A percentile compares a stretch with the other conserved stretches of the same genome.
These are phyloP conservation scores for Litsea cubeba DNA, from an alignment of 164 flowering plant genomes.

Conservation along the genomic window DNA sequence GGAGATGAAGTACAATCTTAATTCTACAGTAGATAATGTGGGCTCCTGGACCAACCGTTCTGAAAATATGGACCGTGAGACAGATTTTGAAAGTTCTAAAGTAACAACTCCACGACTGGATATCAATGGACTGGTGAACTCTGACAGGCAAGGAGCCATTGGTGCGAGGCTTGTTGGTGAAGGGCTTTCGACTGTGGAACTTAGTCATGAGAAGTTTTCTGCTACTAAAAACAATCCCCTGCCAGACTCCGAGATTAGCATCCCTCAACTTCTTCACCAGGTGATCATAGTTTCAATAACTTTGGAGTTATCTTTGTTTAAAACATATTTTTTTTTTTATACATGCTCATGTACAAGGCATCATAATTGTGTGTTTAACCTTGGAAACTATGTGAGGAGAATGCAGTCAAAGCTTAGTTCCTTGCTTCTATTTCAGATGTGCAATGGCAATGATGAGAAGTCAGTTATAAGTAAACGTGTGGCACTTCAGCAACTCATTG, in stretches of 20 bases:
- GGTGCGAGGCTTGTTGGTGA: slow-evolving; percentile 34
- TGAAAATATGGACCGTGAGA: slow-evolving; percentile 37
- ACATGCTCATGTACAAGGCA: neutral
- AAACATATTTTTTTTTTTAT: no score
- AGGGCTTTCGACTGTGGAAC: slow-evolving; percentile 24
- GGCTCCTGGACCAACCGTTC: slow-evolving; percentile 28
- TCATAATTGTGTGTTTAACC: neutral
- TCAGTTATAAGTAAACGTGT: slow-evolving; percentile 47
- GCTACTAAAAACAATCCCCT: slow-evolving; percentile 32
- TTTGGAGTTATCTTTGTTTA: neutral
- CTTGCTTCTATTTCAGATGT: slow-evolving; percentile 40
- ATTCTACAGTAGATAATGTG: slow-evolving; percentile 27
- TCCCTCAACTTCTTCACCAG: slow-evolving; percentile 87
- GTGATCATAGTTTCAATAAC: slow-evolving; percentile 25
- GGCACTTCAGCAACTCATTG: slow-evolving; percentile 85
- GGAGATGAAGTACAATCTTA: slow-evolving; percentile 35
- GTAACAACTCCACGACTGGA: slow-evolving; percentile 49
- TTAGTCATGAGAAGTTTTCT: slow-evolving; percentile 34
- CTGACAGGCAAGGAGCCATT: slow-evolving; percentile 29
- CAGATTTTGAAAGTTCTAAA: slow-evolving; percentile 33
- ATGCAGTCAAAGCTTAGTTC: neutral
- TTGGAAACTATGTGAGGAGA: neutral
- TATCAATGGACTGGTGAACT: slow-evolving; percentile 43
- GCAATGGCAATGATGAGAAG: slow-evolving; percentile 68
- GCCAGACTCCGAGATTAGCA: slow-evolving; percentile 69